Evolutionary conservation across 768 basidiomycete species (phyloP).

Genomic region (Coprinopsis strossmayeri): DNA sequence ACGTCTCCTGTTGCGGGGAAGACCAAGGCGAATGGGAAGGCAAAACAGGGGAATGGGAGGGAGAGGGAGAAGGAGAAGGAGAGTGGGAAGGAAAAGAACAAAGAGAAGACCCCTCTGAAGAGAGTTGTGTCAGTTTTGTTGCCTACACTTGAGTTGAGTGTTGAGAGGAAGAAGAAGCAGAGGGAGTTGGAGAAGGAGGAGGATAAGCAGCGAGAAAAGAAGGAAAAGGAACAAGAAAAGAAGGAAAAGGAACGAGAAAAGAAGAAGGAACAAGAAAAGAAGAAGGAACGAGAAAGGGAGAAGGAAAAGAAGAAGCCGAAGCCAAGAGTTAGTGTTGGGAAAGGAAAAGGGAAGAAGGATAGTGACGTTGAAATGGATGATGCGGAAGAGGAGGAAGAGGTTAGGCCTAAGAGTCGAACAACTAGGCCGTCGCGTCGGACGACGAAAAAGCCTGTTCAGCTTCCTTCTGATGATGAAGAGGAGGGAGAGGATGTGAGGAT

Average conservation of each 20-base stretch:
- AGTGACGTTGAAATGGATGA: constrained; percentile 4
- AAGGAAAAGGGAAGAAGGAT: background rate
- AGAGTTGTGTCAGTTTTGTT: background rate
- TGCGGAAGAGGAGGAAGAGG: background rate
- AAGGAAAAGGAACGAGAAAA: constrained; percentile 6
- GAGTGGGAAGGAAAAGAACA: constrained; percentile 9
- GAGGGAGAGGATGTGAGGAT: constrained; percentile 1
- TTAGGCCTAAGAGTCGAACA: too few relatives aligned
- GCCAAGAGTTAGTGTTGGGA: too few relatives aligned
- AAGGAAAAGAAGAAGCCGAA: too few relatives aligned
- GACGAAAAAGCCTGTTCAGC: constrained; percentile 8
- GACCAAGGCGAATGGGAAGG: constrained; percentile 9
- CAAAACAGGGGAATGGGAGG: background rate
- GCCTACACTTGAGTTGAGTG: background rate
- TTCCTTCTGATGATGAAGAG: background rate
- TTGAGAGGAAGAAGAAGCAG: constrained; percentile 11
- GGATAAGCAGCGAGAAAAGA: constrained; percentile 4
- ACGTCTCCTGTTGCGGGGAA: too few relatives aligned
- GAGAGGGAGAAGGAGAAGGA: constrained; percentile 10
- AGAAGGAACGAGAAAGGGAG: constrained; percentile 2
- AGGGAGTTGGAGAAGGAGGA: constrained; percentile 7
- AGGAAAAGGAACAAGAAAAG: constrained; percentile 4
- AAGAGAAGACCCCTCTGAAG: constrained; percentile 3
- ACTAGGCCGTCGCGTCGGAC: too few relatives aligned
- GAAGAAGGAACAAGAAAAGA: background rate